These are phyloP conservation scores for Amanita jacksonii DNA, from an alignment of 768 basidiomycete species.

Conservation along the genomic window DNA sequence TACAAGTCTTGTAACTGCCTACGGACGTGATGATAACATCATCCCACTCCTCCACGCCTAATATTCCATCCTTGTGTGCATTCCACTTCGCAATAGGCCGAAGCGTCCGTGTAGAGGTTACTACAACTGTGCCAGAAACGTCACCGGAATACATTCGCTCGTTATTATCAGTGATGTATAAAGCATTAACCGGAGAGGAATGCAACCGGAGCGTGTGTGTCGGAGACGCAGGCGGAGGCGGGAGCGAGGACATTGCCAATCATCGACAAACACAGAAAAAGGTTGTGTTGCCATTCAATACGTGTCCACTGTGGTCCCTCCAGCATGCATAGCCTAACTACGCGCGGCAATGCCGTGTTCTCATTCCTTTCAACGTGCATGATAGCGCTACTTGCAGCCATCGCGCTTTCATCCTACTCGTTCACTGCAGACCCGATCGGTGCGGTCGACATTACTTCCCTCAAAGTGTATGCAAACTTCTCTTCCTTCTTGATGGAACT, in stretches of 20 bases:
- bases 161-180: constrained; percentile 64
- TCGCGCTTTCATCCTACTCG: constrained; percentile 67
- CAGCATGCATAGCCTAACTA: constrained; percentile 60
- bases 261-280: not conserved
- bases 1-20: not conserved
- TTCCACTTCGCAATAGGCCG: constrained; percentile 70
- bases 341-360: constrained; percentile 67
- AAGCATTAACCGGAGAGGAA: constrained; percentile 44
- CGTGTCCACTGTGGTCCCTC: constrained; percentile 2
- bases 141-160: constrained; percentile 85
- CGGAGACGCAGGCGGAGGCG: constrained; percentile 44
- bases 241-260: constrained; percentile 9
- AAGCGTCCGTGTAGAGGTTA: constrained; percentile 68
- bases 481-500: not conserved
- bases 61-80: constrained; percentile 68
- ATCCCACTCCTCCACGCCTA: constrained; percentile 73
- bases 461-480: constrained; percentile 61
- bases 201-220: constrained; percentile 72
- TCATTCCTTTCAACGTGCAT: constrained; percentile 66
- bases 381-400: constrained; percentile 59
- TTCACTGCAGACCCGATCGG: constrained; percentile 52
- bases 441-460: constrained; percentile 44
- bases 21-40: constrained; percentile 69
- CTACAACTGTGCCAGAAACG: constrained; percentile 60
- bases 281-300: not conserved